Evolutionary conservation across 2,329 filamentous ascomycete genomes (phyloP), one percentile per base, ranked within the genome.

Genomic region (Cytospora piceae): DNA sequence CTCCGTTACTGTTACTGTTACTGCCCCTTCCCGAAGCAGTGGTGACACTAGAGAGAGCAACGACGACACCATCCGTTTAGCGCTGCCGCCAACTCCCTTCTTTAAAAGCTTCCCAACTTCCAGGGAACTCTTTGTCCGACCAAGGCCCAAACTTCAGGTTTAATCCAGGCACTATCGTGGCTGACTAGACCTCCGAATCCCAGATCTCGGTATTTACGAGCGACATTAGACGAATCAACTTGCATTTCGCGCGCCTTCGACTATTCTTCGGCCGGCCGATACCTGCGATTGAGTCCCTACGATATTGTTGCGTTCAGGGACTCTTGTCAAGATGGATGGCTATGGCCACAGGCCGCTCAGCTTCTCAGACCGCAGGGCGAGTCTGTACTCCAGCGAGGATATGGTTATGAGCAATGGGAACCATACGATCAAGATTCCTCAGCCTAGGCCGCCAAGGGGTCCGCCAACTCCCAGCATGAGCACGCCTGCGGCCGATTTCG

Each of bases 381-480:
- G 85, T 71, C 77, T 82, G 65, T 80, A 86, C 60, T 80, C 77
- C 68, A 77, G 75, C 73, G 86, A 88, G 66, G 86, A 88, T 60
- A 74, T 89, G 69, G 82, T 81, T 20, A 79, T 89, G 68, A 80
- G 81, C 67, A 84, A 81, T 57, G 78, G 78, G 60, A 82, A 74
- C 70, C 72, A 77, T 67, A 73, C 79, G 66, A 73, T 82, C 64
- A 89, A 89, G 77, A 78, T 85, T 69, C 75, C 79, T 3, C 82
- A 85, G 70, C 76, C 79, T 42, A 76, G 80, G 9, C 77, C 75
- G 73, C 73, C 85, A 70, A 78, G 86, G 74, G 87, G 87, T 0
- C 87, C 87, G 8, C 87, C 87, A 24, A 90, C 87, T 2, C 87
- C 87, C 15, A 89, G 86, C 76, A 88, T 89, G 85, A 85, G 81